phyloP scores from a whole-genome alignment of 805 yeast genomes.

The Monosporozyma unispora region DNA sequence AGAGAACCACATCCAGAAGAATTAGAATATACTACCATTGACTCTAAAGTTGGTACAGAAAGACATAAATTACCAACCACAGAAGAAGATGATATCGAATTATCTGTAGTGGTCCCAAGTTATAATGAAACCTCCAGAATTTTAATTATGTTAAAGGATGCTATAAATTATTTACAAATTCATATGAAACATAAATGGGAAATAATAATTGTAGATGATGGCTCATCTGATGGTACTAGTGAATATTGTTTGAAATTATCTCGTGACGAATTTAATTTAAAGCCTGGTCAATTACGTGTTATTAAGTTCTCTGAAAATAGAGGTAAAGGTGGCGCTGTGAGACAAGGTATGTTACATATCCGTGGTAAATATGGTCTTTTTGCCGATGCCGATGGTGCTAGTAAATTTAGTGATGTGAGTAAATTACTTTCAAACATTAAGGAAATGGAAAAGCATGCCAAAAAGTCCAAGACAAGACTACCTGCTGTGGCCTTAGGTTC shows the following conservation, averaged over 20 bases:
- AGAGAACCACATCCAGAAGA: conserved; percentile 48
- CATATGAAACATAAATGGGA: conserved; percentile 39
- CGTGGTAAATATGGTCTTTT: conserved; percentile 70
- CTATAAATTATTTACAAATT: conserved; percentile 43
- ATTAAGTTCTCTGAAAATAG: conserved; percentile 65
- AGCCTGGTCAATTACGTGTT: conserved; percentile 59
- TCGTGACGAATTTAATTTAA: conserved; percentile 34
- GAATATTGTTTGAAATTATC: conserved; percentile 60
- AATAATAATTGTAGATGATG: conserved; percentile 84
- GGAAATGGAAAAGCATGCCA: conserved; percentile 14
- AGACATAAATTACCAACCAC: conserved; percentile 24
- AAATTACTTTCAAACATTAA: conserved; percentile 41
- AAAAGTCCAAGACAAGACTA: conserved; percentile 11
- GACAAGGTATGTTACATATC: conserved; percentile 76
- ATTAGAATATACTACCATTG: conserved; percentile 44
- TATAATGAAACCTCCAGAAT: conserved; percentile 77
- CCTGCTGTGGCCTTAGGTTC: conserved; percentile 81
- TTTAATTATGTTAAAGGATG: conserved; percentile 60
- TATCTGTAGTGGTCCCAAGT: conserved; percentile 88
- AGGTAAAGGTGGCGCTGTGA: conserved; percentile 95
- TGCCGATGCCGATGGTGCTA: conserved; percentile 98
- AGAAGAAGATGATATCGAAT: conserved; percentile 34
- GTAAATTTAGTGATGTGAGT: conserved; percentile 60
- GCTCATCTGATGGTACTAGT: conserved; percentile 74
- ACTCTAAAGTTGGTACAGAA: conserved; percentile 21